Percentiles rank a stretch among this genome's conserved stretches.
phyloP scores from a whole-genome alignment of 2,329 filamentous ascomycete genomes.

The Cladosporium sp. region DNA sequence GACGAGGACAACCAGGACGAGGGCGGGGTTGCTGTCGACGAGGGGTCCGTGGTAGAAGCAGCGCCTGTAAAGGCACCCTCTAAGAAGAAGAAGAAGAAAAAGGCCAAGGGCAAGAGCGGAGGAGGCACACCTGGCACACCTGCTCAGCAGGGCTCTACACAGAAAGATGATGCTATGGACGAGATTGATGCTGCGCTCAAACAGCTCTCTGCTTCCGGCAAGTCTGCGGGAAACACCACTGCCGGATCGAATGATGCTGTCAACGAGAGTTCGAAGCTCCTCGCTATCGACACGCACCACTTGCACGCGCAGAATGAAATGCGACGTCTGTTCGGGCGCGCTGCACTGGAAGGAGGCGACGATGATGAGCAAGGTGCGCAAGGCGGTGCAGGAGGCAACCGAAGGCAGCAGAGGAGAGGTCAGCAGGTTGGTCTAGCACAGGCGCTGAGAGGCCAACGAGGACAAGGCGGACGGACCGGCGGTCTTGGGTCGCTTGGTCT shows the following conservation, averaged over 20 bases:
- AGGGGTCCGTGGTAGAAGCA: constrained; percentile 36
- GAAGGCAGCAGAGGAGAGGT: constrained; percentile 36
- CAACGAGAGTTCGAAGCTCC: constrained; percentile 53
- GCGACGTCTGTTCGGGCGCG: constrained; percentile 69
- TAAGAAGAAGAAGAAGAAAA: constrained; percentile 59
- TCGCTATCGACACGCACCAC: constrained; percentile 67
- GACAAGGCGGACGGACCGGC: constrained; percentile 58
- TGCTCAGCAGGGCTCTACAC: constrained; percentile 21
- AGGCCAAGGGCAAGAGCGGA: constrained; percentile 57
- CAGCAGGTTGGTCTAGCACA: constrained; percentile 60
- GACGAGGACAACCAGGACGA: constrained; percentile 30
- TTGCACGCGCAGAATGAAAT: constrained; percentile 91
- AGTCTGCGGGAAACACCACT: constrained; percentile 26
- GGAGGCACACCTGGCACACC: constrained; percentile 29
- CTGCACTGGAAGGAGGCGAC: constrained; percentile 60
- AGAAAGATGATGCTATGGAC: constrained; percentile 46
- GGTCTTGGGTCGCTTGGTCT: constrained; percentile 70
- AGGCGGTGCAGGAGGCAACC: constrained; percentile 31
- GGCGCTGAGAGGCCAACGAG: constrained; percentile 52
- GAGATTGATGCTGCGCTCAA: constrained; percentile 67
- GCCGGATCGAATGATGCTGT: constrained; percentile 40
- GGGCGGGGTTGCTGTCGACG: constrained; percentile 28
- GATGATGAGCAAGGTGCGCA: constrained; percentile 42
- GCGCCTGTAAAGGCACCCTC: constrained; percentile 28
- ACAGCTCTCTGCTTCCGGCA: constrained; percentile 50